These are phyloP conservation scores for Cornus controversa DNA, from an alignment of 148 eudicot genomes.

Conservation along the genomic window DNA sequence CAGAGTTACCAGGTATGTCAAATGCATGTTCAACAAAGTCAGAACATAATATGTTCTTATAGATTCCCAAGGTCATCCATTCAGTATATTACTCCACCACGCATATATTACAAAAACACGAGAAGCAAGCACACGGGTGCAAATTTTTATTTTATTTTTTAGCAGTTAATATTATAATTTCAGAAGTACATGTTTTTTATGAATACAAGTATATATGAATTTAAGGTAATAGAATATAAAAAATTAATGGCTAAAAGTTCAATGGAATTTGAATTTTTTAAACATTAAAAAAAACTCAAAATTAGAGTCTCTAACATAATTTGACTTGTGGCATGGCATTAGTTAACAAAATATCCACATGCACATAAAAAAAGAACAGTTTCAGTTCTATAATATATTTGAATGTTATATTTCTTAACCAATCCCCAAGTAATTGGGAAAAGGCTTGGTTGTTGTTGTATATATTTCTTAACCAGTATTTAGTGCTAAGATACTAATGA, in stretches of 20 bases:
- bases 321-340: background rate
- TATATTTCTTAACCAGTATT: background rate
- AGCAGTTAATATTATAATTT: background rate
- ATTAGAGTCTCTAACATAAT: background rate
- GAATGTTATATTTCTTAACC: too few species aligned
- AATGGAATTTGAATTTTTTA: too few species aligned
- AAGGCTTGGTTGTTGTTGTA: too few species aligned
- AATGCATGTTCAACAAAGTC: background rate
- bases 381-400: too few species aligned
- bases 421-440: too few species aligned
- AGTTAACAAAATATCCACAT: background rate
- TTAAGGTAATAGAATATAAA: too few species aligned
- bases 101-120: background rate
- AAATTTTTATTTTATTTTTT: too few species aligned
- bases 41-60: too few species aligned
- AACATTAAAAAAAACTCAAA: too few species aligned
- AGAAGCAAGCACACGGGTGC: background rate
- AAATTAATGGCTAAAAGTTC: too few species aligned
- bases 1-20: background rate
- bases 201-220: background rate
- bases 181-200: too few species aligned
- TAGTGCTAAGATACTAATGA: background rate
- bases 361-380: background rate
- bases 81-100: background rate
- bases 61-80: background rate